Evolutionary conservation across 2,329 filamentous ascomycete genomes (phyloP).

Genomic region (Colletotrichum higginsianum): DNA sequence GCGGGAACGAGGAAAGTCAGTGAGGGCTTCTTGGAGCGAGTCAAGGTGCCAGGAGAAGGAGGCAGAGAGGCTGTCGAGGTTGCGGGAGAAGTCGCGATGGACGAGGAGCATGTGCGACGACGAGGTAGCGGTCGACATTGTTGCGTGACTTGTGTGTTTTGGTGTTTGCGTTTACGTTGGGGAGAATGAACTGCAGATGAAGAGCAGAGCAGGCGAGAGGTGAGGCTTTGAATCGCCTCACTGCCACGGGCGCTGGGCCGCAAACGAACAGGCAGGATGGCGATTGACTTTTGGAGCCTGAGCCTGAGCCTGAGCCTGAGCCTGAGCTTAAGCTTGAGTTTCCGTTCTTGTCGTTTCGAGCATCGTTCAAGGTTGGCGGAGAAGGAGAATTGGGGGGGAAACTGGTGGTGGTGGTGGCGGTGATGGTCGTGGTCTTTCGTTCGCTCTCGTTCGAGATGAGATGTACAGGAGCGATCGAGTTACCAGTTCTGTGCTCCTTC

Average conservation of each 20-base stretch:
- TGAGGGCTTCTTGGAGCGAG: conserved; percentile 4
- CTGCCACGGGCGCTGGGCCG: too few relatives aligned
- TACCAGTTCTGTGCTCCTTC: background rate
- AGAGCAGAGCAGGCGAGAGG: too few relatives aligned
- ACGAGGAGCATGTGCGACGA: conserved; percentile 22
- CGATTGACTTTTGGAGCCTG: conserved; percentile 1
- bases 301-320: conserved; percentile 23
- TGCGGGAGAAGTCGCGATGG: conserved; percentile 26
- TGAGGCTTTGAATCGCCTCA: too few relatives aligned
- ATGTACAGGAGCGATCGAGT: background rate
- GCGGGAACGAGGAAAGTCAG: conserved; percentile 23
- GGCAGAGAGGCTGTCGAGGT: conserved; percentile 7
- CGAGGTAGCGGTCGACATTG: conserved; percentile 18
- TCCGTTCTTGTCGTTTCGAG: too few relatives aligned
- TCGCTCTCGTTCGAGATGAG: background rate
- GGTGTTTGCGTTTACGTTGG: too few relatives aligned
- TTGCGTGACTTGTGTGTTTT: too few relatives aligned
- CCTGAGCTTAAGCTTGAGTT: background rate
- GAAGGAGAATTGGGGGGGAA: background rate
- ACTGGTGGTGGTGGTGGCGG: conserved; percentile 1
- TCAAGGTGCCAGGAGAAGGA: conserved; percentile 1
- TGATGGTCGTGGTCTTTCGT: too few relatives aligned
- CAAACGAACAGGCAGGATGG: background rate
- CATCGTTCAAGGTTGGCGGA: background rate
- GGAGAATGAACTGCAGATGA: too few relatives aligned